A percentile compares a stretch with the other conserved stretches of the same genome.
Evolutionary conservation across 148 eudicot genomes (phyloP).

Genomic region (Rhododendron simsii): DNA sequence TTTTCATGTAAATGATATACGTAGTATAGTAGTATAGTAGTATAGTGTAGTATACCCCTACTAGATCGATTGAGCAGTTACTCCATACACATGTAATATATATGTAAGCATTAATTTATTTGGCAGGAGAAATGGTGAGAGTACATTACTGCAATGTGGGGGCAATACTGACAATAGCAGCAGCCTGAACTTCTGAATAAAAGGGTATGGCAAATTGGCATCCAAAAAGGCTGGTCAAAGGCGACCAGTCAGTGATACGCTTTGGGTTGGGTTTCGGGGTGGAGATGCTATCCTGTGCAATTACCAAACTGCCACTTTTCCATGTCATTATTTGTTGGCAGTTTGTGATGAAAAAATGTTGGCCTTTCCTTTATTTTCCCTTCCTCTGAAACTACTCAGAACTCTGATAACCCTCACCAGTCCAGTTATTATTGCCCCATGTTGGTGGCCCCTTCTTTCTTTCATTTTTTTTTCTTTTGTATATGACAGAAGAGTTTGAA

Average conservation of each 20-base stretch:
- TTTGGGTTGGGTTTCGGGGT: background rate
- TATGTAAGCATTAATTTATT: background rate
- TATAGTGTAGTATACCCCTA: too few species aligned
- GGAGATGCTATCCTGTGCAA: background rate
- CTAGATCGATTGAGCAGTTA: background rate
- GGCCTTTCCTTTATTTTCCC: background rate
- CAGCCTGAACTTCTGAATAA: background rate
- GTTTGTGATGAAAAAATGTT: background rate
- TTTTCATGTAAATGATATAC: too few species aligned
- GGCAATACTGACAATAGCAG: background rate
- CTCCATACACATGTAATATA: too few species aligned
- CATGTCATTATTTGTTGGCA: background rate
- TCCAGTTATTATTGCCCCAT: background rate
- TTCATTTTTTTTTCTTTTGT: too few species aligned
- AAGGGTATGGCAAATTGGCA: conserved; percentile 1
- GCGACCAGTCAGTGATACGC: background rate
- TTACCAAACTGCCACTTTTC: background rate
- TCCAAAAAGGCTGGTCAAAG: background rate
- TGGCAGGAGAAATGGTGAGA: background rate
- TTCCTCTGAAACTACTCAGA: background rate
- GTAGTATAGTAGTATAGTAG: too few species aligned
- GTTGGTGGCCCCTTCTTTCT: background rate
- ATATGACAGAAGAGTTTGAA: too few species aligned
- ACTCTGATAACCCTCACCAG: background rate
- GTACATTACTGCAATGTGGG: background rate